Evolutionary conservation across 2,329 filamentous ascomycete species (phyloP), one percentile per base, ranked within the genome.

Genomic region (Mycocentrospora acerina): DNA sequence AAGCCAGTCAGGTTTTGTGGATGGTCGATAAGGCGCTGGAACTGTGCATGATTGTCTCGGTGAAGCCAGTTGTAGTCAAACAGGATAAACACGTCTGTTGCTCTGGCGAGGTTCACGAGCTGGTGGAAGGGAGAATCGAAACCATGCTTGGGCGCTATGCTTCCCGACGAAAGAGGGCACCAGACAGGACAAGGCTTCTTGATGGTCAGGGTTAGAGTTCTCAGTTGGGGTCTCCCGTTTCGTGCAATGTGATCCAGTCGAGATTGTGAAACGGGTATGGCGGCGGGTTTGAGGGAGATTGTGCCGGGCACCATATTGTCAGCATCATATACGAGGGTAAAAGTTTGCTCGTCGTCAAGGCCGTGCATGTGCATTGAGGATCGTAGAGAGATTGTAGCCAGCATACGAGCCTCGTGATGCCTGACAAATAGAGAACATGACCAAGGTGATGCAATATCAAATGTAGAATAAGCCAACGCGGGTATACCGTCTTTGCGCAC

Each of bases 21-120:
- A n/a, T 42, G 35, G 22, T 17, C 32, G 16, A 53, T 15, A 1
- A 55, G 24, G 4, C 19, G 24, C 9, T 44, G 27, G 11, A 53
- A 46, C 14, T 22, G 19, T 3, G 27, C 35, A 15, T 38, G 43
- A 3, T 40, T 40, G 4, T 46, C 34, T 10, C 31, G 40, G 12
- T 50, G 44, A 10, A 55, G 27, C 47, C 46, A 54, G 15, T 50
- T 48, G 37, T 37, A 45, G 31, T 55, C 50, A 12, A 55, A 51
- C 2, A 50, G 12, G 7, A 55, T 28, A 8, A 40, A 3, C 7
- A 53, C 13, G 4, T 44, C 18, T 15, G 40, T 48, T 13, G 52
- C 47, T 34, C 39, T 33, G 18, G 50, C 45, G 17, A 54, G 44
- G 10, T 42, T 30, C 2, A 26, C 32, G 5, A 54, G 37, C 9